phyloP scores from a whole-genome alignment of 768 basidiomycete genomes.

The Suillus americanus region DNA sequence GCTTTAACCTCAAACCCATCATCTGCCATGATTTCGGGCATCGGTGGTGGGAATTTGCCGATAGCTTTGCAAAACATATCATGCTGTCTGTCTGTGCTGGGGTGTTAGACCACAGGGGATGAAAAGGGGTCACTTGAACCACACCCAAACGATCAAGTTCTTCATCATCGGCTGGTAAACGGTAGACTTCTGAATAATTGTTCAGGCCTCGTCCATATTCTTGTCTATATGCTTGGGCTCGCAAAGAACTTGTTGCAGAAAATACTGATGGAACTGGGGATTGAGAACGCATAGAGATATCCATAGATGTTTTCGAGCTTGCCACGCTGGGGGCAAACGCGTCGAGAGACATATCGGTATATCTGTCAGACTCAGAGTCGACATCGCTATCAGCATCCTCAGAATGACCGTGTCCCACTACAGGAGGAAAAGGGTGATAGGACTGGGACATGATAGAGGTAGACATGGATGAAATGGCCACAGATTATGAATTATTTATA shows the following conservation, averaged over 20 bases:
- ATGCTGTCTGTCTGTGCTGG: constrained; percentile 61
- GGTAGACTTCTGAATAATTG: constrained; percentile 78
- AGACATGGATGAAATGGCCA: constrained; percentile 14
- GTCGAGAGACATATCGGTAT: constrained; percentile 43
- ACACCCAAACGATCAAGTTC: constrained; percentile 69
- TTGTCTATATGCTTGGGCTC: constrained; percentile 55
- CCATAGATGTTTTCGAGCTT: constrained; percentile 58
- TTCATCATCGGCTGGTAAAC: constrained; percentile 76
- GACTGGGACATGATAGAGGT: constrained; percentile 15
- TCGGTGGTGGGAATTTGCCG: constrained; percentile 64
- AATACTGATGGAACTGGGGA: constrained; percentile 71
- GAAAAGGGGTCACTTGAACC: constrained; percentile 19
- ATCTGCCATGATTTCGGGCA: constrained; percentile 59
- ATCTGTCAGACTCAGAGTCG: constrained; percentile 43
- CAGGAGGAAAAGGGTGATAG: constrained; percentile 7
- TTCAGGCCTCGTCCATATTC: constrained; percentile 73
- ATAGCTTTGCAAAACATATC: constrained; percentile 60
- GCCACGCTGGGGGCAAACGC: constrained; percentile 38
- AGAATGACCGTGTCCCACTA: constrained; percentile 16
- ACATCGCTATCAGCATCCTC: constrained; percentile 45
- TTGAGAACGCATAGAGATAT: constrained; percentile 57
- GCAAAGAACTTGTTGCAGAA: constrained; percentile 65
- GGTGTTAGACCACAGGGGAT: constrained; percentile 12
- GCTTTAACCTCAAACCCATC: constrained; percentile 60
- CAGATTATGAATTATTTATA: constrained; percentile 6